Percentiles rank a stretch among this genome's conserved stretches.
Evolutionary conservation across 495 filamentous ascomycete species (phyloP).

Genomic region (Penicillium cinerascens): DNA sequence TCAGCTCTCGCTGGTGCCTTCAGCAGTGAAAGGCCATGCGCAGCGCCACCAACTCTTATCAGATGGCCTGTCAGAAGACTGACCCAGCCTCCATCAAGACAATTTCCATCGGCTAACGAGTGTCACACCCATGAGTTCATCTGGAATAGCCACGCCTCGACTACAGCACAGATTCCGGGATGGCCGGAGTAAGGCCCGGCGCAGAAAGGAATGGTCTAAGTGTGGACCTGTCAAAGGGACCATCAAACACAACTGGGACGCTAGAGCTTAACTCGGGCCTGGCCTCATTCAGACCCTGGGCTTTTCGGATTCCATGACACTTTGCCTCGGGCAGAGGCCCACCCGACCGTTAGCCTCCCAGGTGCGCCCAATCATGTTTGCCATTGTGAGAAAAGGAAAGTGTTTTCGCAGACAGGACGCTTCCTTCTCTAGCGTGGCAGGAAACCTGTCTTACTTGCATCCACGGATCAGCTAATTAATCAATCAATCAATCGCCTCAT

Average conservation of each 20-base stretch:
- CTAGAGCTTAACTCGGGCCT: not conserved
- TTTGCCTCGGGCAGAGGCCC: too few relatives aligned
- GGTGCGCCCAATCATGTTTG: not conserved
- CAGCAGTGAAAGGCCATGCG: not conserved
- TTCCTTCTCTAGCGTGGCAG: not conserved
- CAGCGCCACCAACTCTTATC: conserved; percentile 9
- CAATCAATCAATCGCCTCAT: not conserved
- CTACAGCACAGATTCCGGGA: not conserved
- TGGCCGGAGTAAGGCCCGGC: not conserved
- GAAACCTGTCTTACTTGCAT: not conserved
- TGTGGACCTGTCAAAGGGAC: not conserved
- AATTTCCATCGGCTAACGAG: not conserved
- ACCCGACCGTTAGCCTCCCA: not conserved
- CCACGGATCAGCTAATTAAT: not conserved
- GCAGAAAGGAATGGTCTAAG: not conserved
- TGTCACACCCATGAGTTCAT: not conserved
- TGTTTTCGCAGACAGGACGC: too few relatives aligned
- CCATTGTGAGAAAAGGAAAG: not conserved
- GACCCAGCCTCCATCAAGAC: not conserved
- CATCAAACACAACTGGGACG: too few relatives aligned
- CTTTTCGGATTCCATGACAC: not conserved
- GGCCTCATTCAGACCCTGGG: not conserved
- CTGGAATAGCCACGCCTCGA: not conserved
- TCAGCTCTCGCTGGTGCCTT: not conserved
- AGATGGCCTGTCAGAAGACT: conserved; percentile 1